A percentile compares a stretch with the other conserved stretches of the same genome.
phyloP scores from a whole-genome alignment of 2,329 filamentous ascomycete species.

The Balansia obtecta region DNA sequence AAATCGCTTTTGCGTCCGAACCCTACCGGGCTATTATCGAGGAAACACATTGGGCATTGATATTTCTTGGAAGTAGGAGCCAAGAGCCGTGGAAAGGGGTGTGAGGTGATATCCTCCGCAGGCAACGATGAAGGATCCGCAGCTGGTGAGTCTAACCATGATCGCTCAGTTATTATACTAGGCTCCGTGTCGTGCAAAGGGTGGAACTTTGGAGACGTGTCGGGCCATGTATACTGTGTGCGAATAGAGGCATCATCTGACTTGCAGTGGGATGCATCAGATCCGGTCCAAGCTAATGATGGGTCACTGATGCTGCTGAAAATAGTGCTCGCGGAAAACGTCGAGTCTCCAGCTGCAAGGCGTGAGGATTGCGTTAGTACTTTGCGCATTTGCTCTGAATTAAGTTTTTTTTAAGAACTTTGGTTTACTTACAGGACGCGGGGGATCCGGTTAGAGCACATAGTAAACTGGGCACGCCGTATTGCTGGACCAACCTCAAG shows the following conservation, averaged over 20 bases:
- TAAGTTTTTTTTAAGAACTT: not conserved
- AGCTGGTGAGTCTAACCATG: constrained; percentile 28
- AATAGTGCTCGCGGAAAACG: constrained; percentile 26
- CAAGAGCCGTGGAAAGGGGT: constrained; percentile 24
- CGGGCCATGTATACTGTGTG: constrained; percentile 26
- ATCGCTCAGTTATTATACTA: constrained; percentile 21
- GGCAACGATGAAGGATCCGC: constrained; percentile 23
- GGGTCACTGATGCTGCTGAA: constrained; percentile 28
- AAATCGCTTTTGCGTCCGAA: constrained; percentile 35
- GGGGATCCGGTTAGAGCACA: constrained; percentile 24
- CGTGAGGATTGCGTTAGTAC: not conserved
- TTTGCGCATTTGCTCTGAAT: not conserved
- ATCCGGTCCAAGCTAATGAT: constrained; percentile 29
- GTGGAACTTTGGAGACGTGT: constrained; percentile 20
- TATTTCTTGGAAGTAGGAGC: constrained; percentile 28
- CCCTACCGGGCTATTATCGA: constrained; percentile 31
- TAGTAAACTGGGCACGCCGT: constrained; percentile 25
- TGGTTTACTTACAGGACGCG: constrained; percentile 22
- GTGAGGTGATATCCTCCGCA: constrained; percentile 20
- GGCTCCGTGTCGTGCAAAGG: constrained; percentile 23
- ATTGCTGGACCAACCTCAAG: constrained; percentile 23
- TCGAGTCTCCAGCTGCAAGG: constrained; percentile 24
- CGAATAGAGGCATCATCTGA: constrained; percentile 28
- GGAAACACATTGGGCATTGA: constrained; percentile 33
- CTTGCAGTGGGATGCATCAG: constrained; percentile 26